Evolutionary conservation across 768 basidiomycete genomes (phyloP).

Genomic region (Lactifluus hygrophoroides): DNA sequence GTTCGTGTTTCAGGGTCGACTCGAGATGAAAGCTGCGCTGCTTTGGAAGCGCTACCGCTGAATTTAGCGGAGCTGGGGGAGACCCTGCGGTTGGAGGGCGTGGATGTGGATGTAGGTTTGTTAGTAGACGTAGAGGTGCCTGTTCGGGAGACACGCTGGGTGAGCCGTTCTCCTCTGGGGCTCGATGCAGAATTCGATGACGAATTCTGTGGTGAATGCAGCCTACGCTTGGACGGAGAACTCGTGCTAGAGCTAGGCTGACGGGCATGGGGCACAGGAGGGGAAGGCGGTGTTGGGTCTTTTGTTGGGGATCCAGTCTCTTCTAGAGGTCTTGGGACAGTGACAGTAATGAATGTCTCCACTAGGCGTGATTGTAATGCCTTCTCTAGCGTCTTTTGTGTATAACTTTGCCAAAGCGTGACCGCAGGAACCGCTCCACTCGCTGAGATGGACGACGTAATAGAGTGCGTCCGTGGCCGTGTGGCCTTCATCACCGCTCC

Average conservation of each 20-base stretch:
- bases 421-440: slow-evolving; percentile 22
- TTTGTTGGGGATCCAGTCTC: background rate
- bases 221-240: slow-evolving; percentile 3
- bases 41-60: slow-evolving; percentile 2
- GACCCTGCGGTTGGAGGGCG: background rate
- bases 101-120: background rate
- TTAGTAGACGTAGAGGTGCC: background rate
- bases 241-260: slow-evolving; percentile 5
- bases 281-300: background rate
- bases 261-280: background rate
- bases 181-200: background rate
- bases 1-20: slow-evolving; percentile 16
- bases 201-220: background rate
- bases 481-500: background rate
- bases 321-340: slow-evolving; percentile 25
- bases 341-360: slow-evolving; percentile 65
- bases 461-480: slow-evolving; percentile 12
- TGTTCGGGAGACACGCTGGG: slow-evolving; percentile 1
- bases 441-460: slow-evolving; percentile 7
- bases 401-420: slow-evolving; percentile 42
- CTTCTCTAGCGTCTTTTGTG: slow-evolving; percentile 61
- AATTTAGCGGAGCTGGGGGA: background rate
- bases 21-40: slow-evolving; percentile 5
- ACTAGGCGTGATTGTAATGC: slow-evolving; percentile 65
- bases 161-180: slow-evolving; percentile 1